Conservation (phyloP, 345 rosid species). For the Aegle marmelos region DNA sequence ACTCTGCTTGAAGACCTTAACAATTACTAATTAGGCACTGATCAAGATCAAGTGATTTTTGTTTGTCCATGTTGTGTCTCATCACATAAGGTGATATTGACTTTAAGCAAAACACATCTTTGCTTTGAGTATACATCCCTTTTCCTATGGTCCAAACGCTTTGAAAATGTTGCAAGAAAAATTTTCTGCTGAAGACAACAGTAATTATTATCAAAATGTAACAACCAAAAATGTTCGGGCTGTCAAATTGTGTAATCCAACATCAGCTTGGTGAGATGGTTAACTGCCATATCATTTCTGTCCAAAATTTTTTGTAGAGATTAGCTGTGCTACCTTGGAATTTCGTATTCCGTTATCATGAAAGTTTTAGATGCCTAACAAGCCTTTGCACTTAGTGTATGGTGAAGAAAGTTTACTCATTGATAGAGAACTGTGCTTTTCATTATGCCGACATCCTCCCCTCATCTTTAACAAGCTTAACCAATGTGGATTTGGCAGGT, state of each 20-base stretch:
- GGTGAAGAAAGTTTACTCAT: not conserved
- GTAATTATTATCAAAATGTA: not conserved
- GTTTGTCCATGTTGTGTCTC: not conserved
- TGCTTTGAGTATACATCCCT: not conserved
- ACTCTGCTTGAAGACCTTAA: not conserved
- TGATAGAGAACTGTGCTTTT: not conserved
- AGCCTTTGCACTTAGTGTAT: not conserved
- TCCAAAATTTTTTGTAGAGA: not conserved
- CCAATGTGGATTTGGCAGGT: constrained; percentile 33
- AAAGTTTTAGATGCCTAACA: not conserved
- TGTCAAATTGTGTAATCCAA: not conserved
- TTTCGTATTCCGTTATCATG: too few species aligned
- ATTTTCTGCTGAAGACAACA: not conserved
- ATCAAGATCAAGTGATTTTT: not conserved
- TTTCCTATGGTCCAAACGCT: not conserved
- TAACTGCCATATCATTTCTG: not conserved
- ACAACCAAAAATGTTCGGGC: not conserved
- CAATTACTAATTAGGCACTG: not conserved
- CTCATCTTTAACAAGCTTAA: not conserved
- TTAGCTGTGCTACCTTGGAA: not conserved
- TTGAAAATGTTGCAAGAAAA: not conserved
- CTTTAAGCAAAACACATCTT: not conserved
- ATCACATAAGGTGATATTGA: not conserved
- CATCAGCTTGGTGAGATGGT: not conserved
- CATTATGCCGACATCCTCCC: not conserved